Evolutionary conservation across 805 yeast species (phyloP).

Genomic region (Kazachstania kunashirensis): DNA sequence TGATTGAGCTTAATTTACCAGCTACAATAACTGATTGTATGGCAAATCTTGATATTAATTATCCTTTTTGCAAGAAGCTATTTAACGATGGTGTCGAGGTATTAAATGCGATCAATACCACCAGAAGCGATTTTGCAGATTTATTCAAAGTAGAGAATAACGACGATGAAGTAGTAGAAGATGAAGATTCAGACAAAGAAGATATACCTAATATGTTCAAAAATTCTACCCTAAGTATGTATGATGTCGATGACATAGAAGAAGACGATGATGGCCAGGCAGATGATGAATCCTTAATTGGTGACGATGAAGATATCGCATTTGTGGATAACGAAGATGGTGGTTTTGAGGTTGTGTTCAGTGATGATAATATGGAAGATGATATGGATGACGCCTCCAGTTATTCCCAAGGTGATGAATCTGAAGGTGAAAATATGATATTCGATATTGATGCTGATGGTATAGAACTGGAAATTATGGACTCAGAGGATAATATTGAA

Average conservation of each 20-base stretch:
- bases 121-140: conserved; percentile 48
- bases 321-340: conserved; percentile 31
- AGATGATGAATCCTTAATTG: conserved; percentile 39
- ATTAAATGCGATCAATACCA: conserved; percentile 45
- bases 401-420: conserved; percentile 8
- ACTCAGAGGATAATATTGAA: neutral
- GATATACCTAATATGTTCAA: conserved; percentile 76
- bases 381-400: conserved; percentile 25
- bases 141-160: conserved; percentile 49
- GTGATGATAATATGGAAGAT: conserved; percentile 26
- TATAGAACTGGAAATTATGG: conserved; percentile 9
- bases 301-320: conserved; percentile 34
- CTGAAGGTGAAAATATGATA: conserved; percentile 5
- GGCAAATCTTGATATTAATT: conserved; percentile 62
- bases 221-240: conserved; percentile 91
- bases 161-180: conserved; percentile 46
- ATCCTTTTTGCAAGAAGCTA: conserved; percentile 53
- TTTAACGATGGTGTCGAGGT: conserved; percentile 52
- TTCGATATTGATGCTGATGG: conserved; percentile 26
- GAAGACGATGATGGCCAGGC: conserved; percentile 53
- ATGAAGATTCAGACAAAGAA: conserved; percentile 53
- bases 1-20: conserved; percentile 61
- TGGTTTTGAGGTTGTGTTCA: conserved; percentile 27
- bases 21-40: conserved; percentile 48
- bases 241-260: conserved; percentile 67